Evolutionary conservation across 1,139 yeast species (phyloP).

Genomic region (Kodamaea alishanica): DNA sequence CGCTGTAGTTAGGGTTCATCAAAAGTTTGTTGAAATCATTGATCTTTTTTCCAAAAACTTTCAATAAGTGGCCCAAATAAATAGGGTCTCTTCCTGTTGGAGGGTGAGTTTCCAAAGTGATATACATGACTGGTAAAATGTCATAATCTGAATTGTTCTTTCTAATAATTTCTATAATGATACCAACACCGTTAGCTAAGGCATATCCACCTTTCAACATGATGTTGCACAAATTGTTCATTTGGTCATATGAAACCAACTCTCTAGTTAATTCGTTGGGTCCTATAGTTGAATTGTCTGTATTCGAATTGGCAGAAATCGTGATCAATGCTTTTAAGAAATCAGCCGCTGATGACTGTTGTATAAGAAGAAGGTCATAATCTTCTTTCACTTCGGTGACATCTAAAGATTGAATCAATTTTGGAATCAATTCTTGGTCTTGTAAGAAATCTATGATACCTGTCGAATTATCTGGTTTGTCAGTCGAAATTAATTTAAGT

Average conservation of each 20-base stretch:
- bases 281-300: conserved; percentile 84
- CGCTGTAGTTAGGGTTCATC: conserved; percentile 21
- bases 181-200: conserved; percentile 92
- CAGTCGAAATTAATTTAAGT: conserved; percentile 72
- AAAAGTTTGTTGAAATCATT: conserved; percentile 54
- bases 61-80: conserved; percentile 82
- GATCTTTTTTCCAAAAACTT: conserved; percentile 73
- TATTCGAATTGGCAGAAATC: conserved; percentile 68
- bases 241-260: conserved; percentile 67
- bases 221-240: conserved; percentile 65
- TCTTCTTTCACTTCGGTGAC: conserved; percentile 18
- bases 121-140: conserved; percentile 79
- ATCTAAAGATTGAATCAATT: conserved; percentile 56
- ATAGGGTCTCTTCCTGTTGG: conserved; percentile 95
- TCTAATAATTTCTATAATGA: conserved; percentile 89
- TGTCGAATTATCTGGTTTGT: conserved; percentile 71
- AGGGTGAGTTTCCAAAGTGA: conserved; percentile 87
- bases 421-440: conserved; percentile 57
- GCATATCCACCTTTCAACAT: conserved; percentile 94
- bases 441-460: conserved; percentile 74
- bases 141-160: conserved; percentile 96
- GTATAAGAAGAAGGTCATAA: conserved; percentile 45
- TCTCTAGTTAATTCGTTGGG: conserved; percentile 94
- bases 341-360: conserved; percentile 47
- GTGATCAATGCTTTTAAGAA: conserved; percentile 47